phyloP scores from a whole-genome alignment of 139 green algal species.

The Pleodorina starrii region DNA sequence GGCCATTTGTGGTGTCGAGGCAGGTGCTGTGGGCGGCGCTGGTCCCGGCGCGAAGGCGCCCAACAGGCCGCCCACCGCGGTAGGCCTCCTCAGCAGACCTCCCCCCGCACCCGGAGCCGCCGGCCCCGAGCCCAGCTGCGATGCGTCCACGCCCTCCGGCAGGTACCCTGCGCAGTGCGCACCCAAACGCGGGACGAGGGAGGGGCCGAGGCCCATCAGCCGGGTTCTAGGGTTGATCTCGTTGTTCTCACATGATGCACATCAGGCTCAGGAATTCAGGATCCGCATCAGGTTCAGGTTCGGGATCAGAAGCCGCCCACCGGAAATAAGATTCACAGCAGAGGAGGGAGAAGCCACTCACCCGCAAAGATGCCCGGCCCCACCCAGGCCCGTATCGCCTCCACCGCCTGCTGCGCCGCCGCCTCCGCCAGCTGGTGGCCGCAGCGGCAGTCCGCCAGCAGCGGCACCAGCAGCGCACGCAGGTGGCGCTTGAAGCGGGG shows the following conservation, averaged over 20 bases:
- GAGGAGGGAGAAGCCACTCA: not conserved
- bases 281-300: too few species aligned
- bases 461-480: constrained; percentile 77
- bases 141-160: not conserved
- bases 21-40: not conserved
- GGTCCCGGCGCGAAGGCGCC: not conserved
- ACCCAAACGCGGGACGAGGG: too few species aligned
- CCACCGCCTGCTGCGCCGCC: constrained; percentile 73
- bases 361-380: constrained; percentile 67
- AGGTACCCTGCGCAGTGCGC: not conserved
- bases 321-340: too few species aligned
- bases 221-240: too few species aligned
- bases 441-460: constrained; percentile 77
- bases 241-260: too few species aligned
- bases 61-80: not conserved
- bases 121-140: not conserved
- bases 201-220: too few species aligned
- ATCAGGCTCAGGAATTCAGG: too few species aligned
- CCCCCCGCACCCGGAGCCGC: not conserved
- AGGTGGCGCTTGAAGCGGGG: constrained; percentile 84
- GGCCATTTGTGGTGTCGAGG: not conserved
- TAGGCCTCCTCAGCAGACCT: not conserved
- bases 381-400: constrained; percentile 76
- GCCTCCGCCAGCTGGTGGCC: constrained; percentile 78
- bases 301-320: too few species aligned